phyloP scores from a whole-genome alignment of 1,284 basidiomycete genomes.

The Ganoderma meredithae region DNA sequence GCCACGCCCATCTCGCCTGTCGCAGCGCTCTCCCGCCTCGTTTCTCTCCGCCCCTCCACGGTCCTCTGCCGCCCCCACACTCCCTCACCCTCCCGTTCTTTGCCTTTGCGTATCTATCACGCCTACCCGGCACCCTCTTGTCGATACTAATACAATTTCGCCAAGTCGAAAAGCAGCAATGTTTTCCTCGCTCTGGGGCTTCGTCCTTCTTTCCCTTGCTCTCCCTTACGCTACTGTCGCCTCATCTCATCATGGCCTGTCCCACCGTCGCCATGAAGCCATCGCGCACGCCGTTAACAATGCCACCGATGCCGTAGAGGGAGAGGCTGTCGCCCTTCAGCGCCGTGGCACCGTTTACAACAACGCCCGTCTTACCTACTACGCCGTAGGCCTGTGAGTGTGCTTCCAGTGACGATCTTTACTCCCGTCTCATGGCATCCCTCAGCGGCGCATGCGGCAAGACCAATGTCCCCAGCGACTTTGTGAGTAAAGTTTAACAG shows the following conservation, averaged over 20 bases:
- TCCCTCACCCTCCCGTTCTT: slow-evolving; percentile 36
- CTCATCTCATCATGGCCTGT: slow-evolving; percentile 31
- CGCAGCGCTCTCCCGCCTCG: slow-evolving; percentile 24
- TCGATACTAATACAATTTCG: slow-evolving; percentile 8
- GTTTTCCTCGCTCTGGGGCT: slow-evolving; percentile 38
- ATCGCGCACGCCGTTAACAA: slow-evolving; percentile 26
- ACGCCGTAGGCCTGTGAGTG: slow-evolving; percentile 47
- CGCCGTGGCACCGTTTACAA: slow-evolving; percentile 35
- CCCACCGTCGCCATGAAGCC: slow-evolving; percentile 41
- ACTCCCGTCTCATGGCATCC: slow-evolving; percentile 3
- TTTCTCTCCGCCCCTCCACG: slow-evolving; percentile 14
- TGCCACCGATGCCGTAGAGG: slow-evolving; percentile 25
- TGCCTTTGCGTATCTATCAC: slow-evolving; percentile 22
- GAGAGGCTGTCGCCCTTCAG: slow-evolving; percentile 19
- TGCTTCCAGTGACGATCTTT: background rate
- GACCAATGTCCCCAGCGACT: slow-evolving; percentile 53
- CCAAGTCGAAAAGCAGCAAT: slow-evolving; percentile 25
- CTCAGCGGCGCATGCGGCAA: slow-evolving; percentile 64
- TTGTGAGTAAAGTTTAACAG: slow-evolving; percentile 49
- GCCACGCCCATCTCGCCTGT: slow-evolving; percentile 7
- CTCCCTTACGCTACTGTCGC: slow-evolving; percentile 40
- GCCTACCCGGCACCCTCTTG: slow-evolving; percentile 11
- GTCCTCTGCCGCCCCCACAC: slow-evolving; percentile 26
- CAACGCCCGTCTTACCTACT: slow-evolving; percentile 52
- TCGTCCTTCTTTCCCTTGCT: slow-evolving; percentile 40